phyloP scores from a whole-genome alignment of 1,139 yeast genomes.

The Wickerhamiella pararugosa region DNA sequence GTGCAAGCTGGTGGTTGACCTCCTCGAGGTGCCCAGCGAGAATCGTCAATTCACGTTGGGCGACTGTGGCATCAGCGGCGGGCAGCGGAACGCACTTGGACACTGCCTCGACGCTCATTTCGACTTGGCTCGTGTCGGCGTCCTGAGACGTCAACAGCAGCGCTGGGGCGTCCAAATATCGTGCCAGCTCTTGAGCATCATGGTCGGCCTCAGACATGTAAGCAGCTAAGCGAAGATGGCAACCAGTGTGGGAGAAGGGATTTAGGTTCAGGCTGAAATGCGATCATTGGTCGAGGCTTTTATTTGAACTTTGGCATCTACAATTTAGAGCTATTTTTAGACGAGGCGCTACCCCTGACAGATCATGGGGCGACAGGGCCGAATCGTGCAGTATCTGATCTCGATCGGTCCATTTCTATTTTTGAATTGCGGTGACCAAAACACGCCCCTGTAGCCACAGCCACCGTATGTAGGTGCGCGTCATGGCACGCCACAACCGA shows the following conservation, averaged over 20 bases:
- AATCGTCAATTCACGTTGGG: conserved; percentile 17
- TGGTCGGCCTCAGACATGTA: conserved; percentile 1
- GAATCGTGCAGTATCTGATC: no score
- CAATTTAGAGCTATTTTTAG: no score
- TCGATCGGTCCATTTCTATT: no score
- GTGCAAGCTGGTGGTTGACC: conserved; percentile 18
- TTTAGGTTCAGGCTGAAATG: neutral
- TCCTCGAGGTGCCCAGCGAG: conserved; percentile 19
- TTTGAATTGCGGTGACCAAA: no score
- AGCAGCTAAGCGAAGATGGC: neutral
- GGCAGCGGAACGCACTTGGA: conserved; percentile 20
- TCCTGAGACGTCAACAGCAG: conserved; percentile 11
- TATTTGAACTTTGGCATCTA: no score
- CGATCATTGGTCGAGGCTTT: neutral
- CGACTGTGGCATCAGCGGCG: conserved; percentile 22
- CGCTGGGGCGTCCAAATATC: conserved; percentile 21
- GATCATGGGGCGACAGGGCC: no score
- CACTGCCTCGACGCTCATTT: conserved; percentile 23
- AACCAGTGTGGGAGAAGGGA: neutral
- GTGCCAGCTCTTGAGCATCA: conserved; percentile 26
- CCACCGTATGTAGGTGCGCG: no score
- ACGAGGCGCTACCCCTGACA: no score
- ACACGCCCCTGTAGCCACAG: no score
- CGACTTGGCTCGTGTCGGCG: conserved; percentile 13
- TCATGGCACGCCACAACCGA: no score